Percentiles rank a stretch among this genome's conserved stretches.
These are phyloP conservation scores for Backusella morwellensis DNA, from an alignment of 192 early-diverging fungal genomes.

Conservation along the genomic window DNA sequence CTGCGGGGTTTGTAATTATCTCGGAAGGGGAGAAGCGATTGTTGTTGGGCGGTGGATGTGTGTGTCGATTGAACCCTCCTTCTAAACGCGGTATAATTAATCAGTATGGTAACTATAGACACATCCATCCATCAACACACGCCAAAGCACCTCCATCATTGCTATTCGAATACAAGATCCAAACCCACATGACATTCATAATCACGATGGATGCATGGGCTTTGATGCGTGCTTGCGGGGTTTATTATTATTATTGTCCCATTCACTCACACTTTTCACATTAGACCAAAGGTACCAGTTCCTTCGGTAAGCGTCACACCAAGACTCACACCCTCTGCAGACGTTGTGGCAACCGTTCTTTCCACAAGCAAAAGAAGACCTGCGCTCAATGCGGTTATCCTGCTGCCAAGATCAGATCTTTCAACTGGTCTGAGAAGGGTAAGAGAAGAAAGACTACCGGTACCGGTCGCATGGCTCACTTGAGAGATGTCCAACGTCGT, in stretches of 20 bases:
- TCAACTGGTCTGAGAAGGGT: conserved; percentile 96
- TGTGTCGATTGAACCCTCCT: conserved; percentile 9
- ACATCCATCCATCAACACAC: conserved; percentile 1
- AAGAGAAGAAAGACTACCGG: conserved; percentile 99
- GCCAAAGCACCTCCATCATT: not conserved
- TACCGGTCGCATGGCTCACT: conserved; percentile 96
- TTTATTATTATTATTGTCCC: not conserved
- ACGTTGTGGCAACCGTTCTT: conserved; percentile 93
- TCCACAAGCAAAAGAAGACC: conserved; percentile 99
- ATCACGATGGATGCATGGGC: not conserved
- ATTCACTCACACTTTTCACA: not conserved
- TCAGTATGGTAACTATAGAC: conserved; percentile 13
- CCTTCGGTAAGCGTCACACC: conserved; percentile 99
- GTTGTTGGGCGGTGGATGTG: not conserved
- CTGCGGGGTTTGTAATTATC: not conserved
- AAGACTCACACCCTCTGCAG: conserved; percentile 99
- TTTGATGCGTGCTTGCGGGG: not conserved
- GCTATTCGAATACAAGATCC: not conserved
- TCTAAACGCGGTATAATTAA: conserved; percentile 16
- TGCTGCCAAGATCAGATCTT: conserved; percentile 93
- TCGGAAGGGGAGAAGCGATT: not conserved
- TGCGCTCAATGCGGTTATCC: conserved; percentile 99
- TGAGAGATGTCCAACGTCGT: conserved; percentile 88
- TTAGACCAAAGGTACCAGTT: conserved; percentile 96
- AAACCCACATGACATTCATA: not conserved